Base-by-base conservation (phyloP, 2,329 filamentous ascomycete genomes). In the Ampelomyces quisqualis region DNA sequence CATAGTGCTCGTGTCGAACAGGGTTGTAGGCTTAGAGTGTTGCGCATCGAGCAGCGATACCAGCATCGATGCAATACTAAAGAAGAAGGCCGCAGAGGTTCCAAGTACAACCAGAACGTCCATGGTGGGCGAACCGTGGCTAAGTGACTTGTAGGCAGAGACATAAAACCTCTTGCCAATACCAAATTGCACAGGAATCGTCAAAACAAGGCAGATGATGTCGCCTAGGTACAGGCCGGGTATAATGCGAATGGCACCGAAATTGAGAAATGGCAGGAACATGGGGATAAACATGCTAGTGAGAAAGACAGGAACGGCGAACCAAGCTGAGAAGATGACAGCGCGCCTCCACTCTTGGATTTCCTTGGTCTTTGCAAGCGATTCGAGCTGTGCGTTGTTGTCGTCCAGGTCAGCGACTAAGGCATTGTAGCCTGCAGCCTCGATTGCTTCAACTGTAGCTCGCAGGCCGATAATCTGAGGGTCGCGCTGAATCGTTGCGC, bases 1-100 rank as follows among this genome's bases (percentile, higher is more conserved):
- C 93, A 97, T 98, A 15, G 90, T 95, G 70, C 90, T 96, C 1
- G 93, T 98, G 63, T 98, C 93, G 59, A 98, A 98, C 11, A 96
- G 86, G 2, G 90, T 96, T 49, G 82, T 84, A 1, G 93, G 93
- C 33, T 88, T 81, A 2, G 77, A 80, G 64, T 97, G 89, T 5
- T 89, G 87, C 15, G 81, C 74, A n/a, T 80, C 75, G 10, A 87
- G 53, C 14, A 97, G 66, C 0, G 90, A 94, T 11, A 97, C 82
- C 4, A 85, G 39, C 89, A 98, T 96, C 11, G 89, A 81, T 33
- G 88, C 81, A 54, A 90, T 73, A 66, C 91, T 97, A 72, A 96
- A 98, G 70, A 95, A 93, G 73, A 97, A 98, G 14, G 93, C 93
- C 15, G 90, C 86, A 0, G 90, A 95, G 5, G 93, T 98, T 37